Evolutionary conservation across 352 stramenopile genomes (phyloP).

Genomic region (Globisporangium ultimum): DNA sequence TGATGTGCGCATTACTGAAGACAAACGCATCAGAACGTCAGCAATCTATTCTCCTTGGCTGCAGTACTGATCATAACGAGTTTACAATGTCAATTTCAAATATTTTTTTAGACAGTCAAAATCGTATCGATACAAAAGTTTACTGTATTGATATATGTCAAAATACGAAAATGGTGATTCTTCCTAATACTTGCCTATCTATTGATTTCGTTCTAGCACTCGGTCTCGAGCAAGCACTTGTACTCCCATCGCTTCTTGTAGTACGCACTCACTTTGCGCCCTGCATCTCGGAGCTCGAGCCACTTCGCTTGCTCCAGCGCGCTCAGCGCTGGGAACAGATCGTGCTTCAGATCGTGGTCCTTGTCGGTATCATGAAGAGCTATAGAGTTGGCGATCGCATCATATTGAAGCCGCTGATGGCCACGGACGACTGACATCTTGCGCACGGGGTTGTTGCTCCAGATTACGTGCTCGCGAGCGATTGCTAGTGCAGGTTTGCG

Average conservation of each 20-base stretch:
- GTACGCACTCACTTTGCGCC: conserved; percentile 41
- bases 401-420: conserved; percentile 40
- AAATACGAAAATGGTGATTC: too few relatives aligned
- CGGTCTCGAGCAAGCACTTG: neutral
- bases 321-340: conserved; percentile 26
- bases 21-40: too few relatives aligned
- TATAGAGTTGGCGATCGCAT: conserved; percentile 30
- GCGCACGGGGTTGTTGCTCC: conserved; percentile 50
- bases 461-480: conserved; percentile 28
- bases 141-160: too few relatives aligned
- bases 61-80: too few relatives aligned
- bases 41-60: too few relatives aligned
- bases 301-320: conserved; percentile 14
- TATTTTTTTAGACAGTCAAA: too few relatives aligned
- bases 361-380: conserved; percentile 31
- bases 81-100: too few relatives aligned
- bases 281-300: conserved; percentile 18
- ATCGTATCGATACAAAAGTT: too few relatives aligned
- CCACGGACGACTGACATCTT: conserved; percentile 38
- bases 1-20: too few relatives aligned
- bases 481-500: conserved; percentile 19
- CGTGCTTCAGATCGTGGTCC: conserved; percentile 35
- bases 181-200: too few relatives aligned
- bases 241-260: conserved; percentile 42
- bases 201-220: neutral